Evolutionary conservation across 1,284 basidiomycete species (phyloP), one percentile per base, ranked within the genome.

Genomic region (Singerocomus inundabilis): DNA sequence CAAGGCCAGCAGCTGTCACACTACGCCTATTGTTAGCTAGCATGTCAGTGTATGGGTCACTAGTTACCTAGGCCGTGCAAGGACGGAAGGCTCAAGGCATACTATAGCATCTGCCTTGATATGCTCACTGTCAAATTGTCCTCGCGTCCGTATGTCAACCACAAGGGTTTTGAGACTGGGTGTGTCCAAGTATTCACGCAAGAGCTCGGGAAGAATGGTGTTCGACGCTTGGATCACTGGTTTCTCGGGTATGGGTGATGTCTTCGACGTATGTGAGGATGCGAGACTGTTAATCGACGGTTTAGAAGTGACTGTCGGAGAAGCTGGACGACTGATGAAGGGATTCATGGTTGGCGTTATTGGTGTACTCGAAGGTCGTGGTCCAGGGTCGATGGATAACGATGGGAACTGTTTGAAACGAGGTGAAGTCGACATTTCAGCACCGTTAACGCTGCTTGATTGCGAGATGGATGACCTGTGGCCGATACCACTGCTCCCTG

Each of bases 1-100:
- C 93, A 16, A 98, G 80, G 16, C 77, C 76, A 26, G 76, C 67
- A 3, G 83, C 80, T 7, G 78, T 79, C 54, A 93, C 75, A 35
- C 91, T 93, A 62, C 39, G 50, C 9, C 21, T 32, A 41, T 37
- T 25, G 41, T 64, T 28, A 67, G 61, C 47, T 7, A 15, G 21
- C 6, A 21, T 34, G 28, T 34, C 45, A 40, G 29, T 32, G 13
- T 34, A 29, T 29, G 16, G 33, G 18, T 47, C 33, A 9, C 28
- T 41, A 24, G 41, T 70, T 66, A 93, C 90, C 78, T 80, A 49
- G 81, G 72, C 35, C 91, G 79, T 51, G 75, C 64, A 31, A 96
- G 73, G 4, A 93, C 80, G 2, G 80, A 79, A 6, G 93, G 91
- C 67, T 98, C 94, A 32, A 98, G 78, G 70, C 93, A 96, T 3